Conservation (phyloP, 305 asterid species). For the Fraxinus velutina region DNA sequence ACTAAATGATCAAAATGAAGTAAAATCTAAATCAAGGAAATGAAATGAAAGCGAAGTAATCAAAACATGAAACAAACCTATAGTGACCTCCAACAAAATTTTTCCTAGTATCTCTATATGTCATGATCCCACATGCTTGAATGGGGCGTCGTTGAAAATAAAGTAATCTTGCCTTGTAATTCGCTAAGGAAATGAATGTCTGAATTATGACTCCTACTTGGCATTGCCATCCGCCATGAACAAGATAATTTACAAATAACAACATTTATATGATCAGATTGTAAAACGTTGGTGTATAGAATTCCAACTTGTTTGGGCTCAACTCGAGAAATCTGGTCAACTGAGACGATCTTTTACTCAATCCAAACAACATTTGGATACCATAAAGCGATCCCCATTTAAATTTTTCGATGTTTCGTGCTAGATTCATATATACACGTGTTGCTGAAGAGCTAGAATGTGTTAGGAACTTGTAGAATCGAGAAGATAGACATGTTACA, state of each 20-base stretch:
- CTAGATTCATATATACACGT: neutral
- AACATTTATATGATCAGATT: neutral
- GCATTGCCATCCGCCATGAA: neutral
- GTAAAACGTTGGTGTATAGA: neutral
- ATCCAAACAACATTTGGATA: neutral
- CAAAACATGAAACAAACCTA: neutral
- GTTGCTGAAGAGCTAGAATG: neutral
- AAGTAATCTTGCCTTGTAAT: too few species aligned
- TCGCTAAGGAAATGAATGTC: neutral
- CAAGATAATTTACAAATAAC: neutral
- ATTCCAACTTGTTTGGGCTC: neutral
- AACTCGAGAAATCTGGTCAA: neutral
- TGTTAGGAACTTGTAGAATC: neutral
- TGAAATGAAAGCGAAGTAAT: neutral
- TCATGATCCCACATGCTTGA: neutral
- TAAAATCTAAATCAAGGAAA: neutral
- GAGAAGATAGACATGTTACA: neutral
- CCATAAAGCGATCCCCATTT: neutral
- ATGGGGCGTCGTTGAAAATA: neutral
- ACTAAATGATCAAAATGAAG: neutral
- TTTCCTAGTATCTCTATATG: neutral
- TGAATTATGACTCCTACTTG: neutral
- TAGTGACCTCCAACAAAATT: neutral
- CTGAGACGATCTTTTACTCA: neutral
- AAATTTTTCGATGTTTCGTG: neutral